A percentile compares a stretch with the other conserved stretches of the same genome.
These are phyloP conservation scores for Phalaenopsis aphrodite DNA, from an alignment of 106 monocot species.

Conservation along the genomic window DNA sequence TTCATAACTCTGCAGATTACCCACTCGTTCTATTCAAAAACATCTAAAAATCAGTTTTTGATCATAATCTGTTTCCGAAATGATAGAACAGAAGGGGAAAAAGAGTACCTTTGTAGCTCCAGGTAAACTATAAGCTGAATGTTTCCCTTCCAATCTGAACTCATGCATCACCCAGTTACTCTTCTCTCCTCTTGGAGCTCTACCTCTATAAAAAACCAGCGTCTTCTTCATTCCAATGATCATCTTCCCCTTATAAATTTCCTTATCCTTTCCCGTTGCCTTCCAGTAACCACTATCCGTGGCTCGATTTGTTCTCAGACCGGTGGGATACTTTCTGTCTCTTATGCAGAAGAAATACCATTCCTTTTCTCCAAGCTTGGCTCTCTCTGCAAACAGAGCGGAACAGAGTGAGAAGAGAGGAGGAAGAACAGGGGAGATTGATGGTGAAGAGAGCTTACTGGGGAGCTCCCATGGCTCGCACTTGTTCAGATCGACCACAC, in stretches of 20 bases:
- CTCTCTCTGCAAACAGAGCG: constrained; percentile 18
- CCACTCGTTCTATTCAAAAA: constrained; percentile 28
- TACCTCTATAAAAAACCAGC: constrained; percentile 72
- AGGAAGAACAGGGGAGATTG: not conserved
- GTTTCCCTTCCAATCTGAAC: constrained; percentile 50
- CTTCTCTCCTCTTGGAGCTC: constrained; percentile 64
- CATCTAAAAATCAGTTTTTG: not conserved
- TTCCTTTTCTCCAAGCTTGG: constrained; percentile 74
- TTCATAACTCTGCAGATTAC: constrained; percentile 35
- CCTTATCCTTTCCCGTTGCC: constrained; percentile 68
- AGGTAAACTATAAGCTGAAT: constrained; percentile 19
- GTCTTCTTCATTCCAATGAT: constrained; percentile 77
- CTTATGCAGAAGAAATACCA: constrained; percentile 65
- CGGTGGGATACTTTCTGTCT: constrained; percentile 62
- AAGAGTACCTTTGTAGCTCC: constrained; percentile 22
- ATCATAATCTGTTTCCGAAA: not conserved
- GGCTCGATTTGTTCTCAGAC: constrained; percentile 61
- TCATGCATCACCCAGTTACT: constrained; percentile 79
- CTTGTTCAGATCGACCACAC: constrained; percentile 51
- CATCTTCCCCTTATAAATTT: constrained; percentile 30
- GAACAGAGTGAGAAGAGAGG: not conserved
- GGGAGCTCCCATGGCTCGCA: constrained; percentile 58
- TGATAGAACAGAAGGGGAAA: not conserved
- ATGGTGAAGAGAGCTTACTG: constrained; percentile 10
- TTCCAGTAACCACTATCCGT: constrained; percentile 68